A percentile compares a stretch with the other conserved stretches of the same genome.
phyloP scores from a whole-genome alignment of 176 grass and related monocot genomes.

The Cenchrus purpureus region DNA sequence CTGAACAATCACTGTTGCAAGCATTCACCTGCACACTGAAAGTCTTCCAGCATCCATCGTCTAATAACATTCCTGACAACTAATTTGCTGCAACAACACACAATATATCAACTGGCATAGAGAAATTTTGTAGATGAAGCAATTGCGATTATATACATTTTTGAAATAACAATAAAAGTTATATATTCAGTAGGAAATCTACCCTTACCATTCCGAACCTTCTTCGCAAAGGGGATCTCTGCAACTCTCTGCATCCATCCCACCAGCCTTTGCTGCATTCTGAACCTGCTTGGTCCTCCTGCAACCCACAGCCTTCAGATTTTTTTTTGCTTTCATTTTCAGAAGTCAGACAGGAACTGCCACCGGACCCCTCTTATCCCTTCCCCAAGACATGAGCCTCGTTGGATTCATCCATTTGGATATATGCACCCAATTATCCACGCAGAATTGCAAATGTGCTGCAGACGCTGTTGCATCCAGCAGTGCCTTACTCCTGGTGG shows the following conservation, averaged over 20 bases:
- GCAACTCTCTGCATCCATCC: slow-evolving; percentile 31
- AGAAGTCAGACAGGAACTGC: slow-evolving; percentile 37
- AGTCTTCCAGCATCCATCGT: background rate
- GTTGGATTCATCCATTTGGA: slow-evolving; percentile 35
- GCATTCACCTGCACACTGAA: slow-evolving; percentile 32
- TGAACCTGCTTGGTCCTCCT: slow-evolving; percentile 45
- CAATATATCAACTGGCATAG: background rate
- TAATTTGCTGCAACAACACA: slow-evolving; percentile 10
- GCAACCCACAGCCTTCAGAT: slow-evolving; percentile 15
- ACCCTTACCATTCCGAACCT: slow-evolving; percentile 9
- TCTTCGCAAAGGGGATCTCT: slow-evolving; percentile 46
- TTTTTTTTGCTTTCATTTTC: slow-evolving; percentile 4
- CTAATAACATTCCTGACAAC: background rate
- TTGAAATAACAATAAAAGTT: too few species aligned
- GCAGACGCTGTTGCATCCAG: background rate
- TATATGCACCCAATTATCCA: slow-evolving; percentile 14
- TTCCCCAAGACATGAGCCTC: background rate
- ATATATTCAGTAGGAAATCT: background rate
- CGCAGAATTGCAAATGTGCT: slow-evolving; percentile 11
- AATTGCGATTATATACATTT: background rate
- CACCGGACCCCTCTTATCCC: slow-evolving; percentile 12
- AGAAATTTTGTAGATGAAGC: slow-evolving; percentile 11
- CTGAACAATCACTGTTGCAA: background rate
- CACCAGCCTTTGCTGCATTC: slow-evolving; percentile 42
- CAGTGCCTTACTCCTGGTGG: background rate